Evolutionary conservation across 2,329 filamentous ascomycete species (phyloP).

Genomic region (Penicillium sp.): DNA sequence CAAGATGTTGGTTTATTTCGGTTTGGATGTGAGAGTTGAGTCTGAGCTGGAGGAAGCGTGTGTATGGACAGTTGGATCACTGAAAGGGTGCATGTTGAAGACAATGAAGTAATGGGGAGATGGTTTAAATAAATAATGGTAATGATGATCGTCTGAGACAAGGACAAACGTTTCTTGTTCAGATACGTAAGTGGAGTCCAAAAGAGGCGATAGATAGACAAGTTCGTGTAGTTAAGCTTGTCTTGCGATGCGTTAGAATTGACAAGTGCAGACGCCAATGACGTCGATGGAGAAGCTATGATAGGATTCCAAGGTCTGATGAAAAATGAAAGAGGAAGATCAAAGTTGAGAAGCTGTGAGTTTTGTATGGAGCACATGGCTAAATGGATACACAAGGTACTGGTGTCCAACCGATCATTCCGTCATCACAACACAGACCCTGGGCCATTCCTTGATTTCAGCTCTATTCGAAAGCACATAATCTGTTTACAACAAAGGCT

Average conservation of each 20-base stretch:
- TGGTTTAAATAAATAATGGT: conserved; percentile 6
- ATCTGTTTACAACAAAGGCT: background rate
- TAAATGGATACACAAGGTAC: background rate
- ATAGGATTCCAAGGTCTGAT: background rate
- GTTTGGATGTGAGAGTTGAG: conserved; percentile 8
- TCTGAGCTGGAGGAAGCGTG: conserved; percentile 25
- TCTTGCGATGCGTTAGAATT: background rate
- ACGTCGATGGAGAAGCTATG: conserved; percentile 4
- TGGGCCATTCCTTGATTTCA: conserved; percentile 12
- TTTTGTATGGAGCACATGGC: background rate
- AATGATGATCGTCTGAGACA: conserved; percentile 1
- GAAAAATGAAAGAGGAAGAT: background rate
- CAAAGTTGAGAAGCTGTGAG: background rate
- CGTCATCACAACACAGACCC: conserved; percentile 5
- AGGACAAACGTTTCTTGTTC: background rate
- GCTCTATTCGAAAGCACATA: background rate
- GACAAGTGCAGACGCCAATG: conserved; percentile 1
- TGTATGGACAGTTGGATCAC: conserved; percentile 22
- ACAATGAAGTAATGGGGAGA: background rate
- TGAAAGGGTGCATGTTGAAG: conserved; percentile 25
- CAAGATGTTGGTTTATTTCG: conserved; percentile 9
- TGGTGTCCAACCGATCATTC: conserved; percentile 4
- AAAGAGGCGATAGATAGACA: conserved; percentile 19
- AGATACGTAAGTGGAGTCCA: conserved; percentile 16
- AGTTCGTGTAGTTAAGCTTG: conserved; percentile 6